Conservation (phyloP, 495 filamentous ascomycete genomes). For the Aspergillus sclerotioniger region DNA sequence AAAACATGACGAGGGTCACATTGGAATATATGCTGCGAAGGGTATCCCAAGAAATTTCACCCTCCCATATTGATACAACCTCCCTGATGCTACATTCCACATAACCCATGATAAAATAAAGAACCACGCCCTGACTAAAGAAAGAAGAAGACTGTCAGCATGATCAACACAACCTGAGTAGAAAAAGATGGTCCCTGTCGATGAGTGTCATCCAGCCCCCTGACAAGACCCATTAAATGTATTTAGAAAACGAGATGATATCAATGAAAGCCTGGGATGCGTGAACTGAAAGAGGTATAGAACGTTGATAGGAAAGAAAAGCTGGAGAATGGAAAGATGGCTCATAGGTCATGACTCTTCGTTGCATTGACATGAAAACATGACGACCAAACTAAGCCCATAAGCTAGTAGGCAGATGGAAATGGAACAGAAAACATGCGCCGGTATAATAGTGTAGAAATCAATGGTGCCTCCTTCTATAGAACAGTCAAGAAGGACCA, state of each 20-base stretch:
- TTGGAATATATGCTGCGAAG: neutral
- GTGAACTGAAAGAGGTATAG: neutral
- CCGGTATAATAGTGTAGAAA: constrained; percentile 25
- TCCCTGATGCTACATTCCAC: neutral
- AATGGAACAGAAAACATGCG: constrained; percentile 23
- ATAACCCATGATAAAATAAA: neutral
- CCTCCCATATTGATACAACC: neutral
- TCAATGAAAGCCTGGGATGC: constrained; percentile 1
- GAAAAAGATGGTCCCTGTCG: neutral
- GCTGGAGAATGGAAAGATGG: constrained; percentile 22
- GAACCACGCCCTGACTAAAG: constrained; percentile 1
- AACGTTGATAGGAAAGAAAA: constrained; percentile 15
- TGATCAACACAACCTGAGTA: neutral
- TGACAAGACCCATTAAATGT: constrained; percentile 2
- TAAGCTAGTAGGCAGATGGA: constrained; percentile 19
- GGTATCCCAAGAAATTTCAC: neutral
- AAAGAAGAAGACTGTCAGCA: neutral
- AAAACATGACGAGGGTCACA: neutral
- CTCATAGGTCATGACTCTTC: constrained; percentile 43
- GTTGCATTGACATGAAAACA: constrained; percentile 47
- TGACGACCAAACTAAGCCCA: constrained; percentile 32
- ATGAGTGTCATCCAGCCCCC: neutral
- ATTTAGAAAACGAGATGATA: constrained; percentile 8
- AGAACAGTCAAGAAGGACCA: constrained; percentile 25
- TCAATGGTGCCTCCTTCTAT: constrained; percentile 33